Base-by-base conservation (phyloP, 2,329 filamentous ascomycete species). In the Claviceps sp. region DNA sequence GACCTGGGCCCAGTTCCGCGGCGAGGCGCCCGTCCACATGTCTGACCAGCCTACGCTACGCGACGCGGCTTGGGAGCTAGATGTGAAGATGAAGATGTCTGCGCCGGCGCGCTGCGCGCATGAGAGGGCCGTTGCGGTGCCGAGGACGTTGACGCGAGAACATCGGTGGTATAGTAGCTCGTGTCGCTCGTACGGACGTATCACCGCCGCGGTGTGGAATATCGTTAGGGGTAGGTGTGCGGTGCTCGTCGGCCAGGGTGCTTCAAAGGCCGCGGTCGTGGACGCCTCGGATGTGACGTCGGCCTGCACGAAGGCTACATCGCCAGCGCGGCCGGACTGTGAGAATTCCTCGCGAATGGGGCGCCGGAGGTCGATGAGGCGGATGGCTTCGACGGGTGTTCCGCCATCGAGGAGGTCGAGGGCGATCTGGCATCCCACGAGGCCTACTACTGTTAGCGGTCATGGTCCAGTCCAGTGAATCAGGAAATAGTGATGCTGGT, bases 201-300 rank as follows among this genome's bases (percentile, higher is more conserved):
- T 79, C 5, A 72, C 67, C 1, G 77, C 77, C 2, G 76, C 77
- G 0, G 73, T 79, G 63, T 81, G 77, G 58, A 76, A 78, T 14
- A 81, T 76, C 1, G 76, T 79, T 24, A 81, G 62, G 1, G 77
- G 76, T 3, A 73, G 65, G 4, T 61, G 47, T 5, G 70, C 65
- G 5, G 70, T 65, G 1, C 61, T 60, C 2, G 61, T 48, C 2
- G 69, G 64, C 77, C 78, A 81, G 5, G 71, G 65, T 22, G 65
- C 63, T 5, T 64, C 60, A 52, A 81, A 79, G 16, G 75, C 75
- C 0, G 63, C 65, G 6, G 62, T 54, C 0, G 75, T 72, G 2
- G 69, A 70, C 3, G 63, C 55, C 20, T 63, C 59, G 18, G 75
- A 73, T 3, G 72, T 70, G 57, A 80, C 75, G 59, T 81, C 72